Percentiles rank a stretch among this genome's conserved stretches.
Conservation (phyloP, 1,284 basidiomycete species). For the Cerrena zonata region DNA sequence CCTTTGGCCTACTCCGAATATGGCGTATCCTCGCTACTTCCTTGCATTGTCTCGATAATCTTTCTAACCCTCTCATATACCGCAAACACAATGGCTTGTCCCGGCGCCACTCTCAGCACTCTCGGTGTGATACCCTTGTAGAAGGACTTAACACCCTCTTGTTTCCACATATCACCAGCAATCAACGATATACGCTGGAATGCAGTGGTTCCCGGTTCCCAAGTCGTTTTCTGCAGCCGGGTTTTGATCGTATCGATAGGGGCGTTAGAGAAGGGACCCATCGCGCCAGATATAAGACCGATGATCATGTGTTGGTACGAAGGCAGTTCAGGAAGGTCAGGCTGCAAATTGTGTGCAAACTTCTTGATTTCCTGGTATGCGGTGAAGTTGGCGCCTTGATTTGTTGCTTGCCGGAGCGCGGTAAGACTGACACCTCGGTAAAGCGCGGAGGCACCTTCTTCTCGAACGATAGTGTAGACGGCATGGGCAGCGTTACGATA, state of each 20-base stretch:
- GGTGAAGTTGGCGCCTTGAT: constrained; percentile 99
- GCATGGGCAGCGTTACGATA: constrained; percentile 97
- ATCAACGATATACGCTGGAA: constrained; percentile 74
- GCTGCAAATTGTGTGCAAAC: constrained; percentile 71
- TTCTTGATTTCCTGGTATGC: constrained; percentile 97
- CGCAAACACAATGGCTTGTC: constrained; percentile 85
- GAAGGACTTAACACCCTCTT: constrained; percentile 86
- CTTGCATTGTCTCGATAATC: constrained; percentile 66
- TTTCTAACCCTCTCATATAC: constrained; percentile 83
- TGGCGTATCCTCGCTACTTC: constrained; percentile 49
- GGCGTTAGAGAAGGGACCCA: constrained; percentile 95
- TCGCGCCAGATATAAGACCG: constrained; percentile 92
- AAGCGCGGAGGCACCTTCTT: constrained; percentile 83
- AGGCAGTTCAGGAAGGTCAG: constrained; percentile 71
- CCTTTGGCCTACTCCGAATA: constrained; percentile 77
- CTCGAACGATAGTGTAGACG: constrained; percentile 89
- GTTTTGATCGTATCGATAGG: constrained; percentile 98
- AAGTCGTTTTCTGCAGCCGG: constrained; percentile 80
- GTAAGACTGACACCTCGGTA: constrained; percentile 93
- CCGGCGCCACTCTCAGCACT: constrained; percentile 92
- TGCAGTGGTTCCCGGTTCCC: constrained; percentile 74
- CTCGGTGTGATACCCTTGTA: constrained; percentile 98
- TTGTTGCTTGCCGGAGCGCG: constrained; percentile 93
- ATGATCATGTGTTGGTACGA: constrained; percentile 93
- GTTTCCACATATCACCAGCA: constrained; percentile 85